Evolutionary conservation across 2,329 filamentous ascomycete genomes (phyloP).

Genomic region (Blumeriella jaapii): DNA sequence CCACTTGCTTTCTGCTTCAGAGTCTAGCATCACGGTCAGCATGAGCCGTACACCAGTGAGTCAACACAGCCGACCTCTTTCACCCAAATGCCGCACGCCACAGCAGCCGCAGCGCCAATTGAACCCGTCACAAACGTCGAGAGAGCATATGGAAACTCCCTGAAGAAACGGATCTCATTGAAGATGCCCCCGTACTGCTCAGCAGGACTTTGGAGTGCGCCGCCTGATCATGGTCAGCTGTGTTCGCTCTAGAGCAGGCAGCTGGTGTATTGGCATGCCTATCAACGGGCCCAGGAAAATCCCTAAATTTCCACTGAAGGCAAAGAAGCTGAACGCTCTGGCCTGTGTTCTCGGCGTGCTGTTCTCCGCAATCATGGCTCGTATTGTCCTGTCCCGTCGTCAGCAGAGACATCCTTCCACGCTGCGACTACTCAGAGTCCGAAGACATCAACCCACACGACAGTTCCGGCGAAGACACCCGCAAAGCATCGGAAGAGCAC

Average conservation of each 20-base stretch:
- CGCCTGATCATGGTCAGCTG: constrained; percentile 35
- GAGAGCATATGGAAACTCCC: constrained; percentile 53
- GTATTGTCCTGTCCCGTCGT: constrained; percentile 46
- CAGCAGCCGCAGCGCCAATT: constrained; percentile 41
- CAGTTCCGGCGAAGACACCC: constrained; percentile 62
- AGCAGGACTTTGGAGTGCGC: constrained; percentile 55
- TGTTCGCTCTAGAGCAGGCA: constrained; percentile 18
- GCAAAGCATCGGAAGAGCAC: constrained; percentile 58
- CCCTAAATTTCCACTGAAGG: constrained; percentile 63
- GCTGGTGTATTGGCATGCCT: constrained; percentile 20
- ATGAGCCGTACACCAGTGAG: background rate
- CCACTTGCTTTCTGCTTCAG: constrained; percentile 27
- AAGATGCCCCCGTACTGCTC: constrained; percentile 50
- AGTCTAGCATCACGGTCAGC: constrained; percentile 29
- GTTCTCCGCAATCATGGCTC: constrained; percentile 67
- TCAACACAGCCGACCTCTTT: constrained; percentile 37
- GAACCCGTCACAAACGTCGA: constrained; percentile 45
- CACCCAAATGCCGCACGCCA: constrained; percentile 43
- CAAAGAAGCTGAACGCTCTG: constrained; percentile 63
- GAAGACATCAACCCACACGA: constrained; percentile 46
- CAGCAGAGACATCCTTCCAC: too few species aligned
- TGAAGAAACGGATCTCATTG: constrained; percentile 43
- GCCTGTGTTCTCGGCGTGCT: constrained; percentile 61
- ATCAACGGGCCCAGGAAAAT: constrained; percentile 54
- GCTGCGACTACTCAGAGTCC: too few species aligned